Percentiles rank a stretch among this genome's conserved stretches.
Evolutionary conservation across 495 filamentous ascomycete species (phyloP).

Genomic region (Aspergillus ostianus): DNA sequence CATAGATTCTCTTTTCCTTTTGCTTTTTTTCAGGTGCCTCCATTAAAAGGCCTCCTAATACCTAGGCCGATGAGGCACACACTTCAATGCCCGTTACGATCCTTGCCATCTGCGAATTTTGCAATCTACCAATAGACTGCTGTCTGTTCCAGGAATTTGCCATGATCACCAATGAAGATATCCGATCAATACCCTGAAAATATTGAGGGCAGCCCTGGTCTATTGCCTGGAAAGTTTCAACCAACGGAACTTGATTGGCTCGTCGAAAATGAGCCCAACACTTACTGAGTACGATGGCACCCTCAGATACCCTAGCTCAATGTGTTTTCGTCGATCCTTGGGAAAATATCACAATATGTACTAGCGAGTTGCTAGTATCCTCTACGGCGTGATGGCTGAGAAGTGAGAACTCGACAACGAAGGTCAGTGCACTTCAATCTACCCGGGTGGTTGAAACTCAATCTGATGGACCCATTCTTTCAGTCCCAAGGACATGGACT

Average conservation of each 20-base stretch:
- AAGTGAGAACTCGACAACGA: not conserved
- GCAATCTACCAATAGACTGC: not conserved
- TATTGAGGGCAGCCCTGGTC: not conserved
- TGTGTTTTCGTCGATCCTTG: not conserved
- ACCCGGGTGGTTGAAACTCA: not conserved
- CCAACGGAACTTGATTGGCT: not conserved
- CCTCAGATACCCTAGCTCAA: not conserved
- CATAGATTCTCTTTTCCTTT: too few species aligned
- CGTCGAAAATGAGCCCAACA: not conserved
- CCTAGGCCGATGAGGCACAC: too few species aligned
- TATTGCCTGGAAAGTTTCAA: not conserved
- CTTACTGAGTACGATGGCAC: not conserved
- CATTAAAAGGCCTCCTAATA: not conserved
- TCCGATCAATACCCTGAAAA: not conserved
- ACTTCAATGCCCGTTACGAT: not conserved
- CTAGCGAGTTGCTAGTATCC: not conserved
- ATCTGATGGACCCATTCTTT: not conserved
- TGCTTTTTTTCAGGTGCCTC: too few species aligned
- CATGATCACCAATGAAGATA: not conserved
- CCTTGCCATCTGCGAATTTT: not conserved
- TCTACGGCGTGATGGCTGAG: not conserved
- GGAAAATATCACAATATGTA: not conserved
- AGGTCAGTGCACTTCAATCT: not conserved
- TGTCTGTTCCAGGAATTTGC: not conserved
- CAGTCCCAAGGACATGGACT: conserved; percentile 1